phyloP scores from a whole-genome alignment of 768 basidiomycete species.

The Boletus fagicola region DNA sequence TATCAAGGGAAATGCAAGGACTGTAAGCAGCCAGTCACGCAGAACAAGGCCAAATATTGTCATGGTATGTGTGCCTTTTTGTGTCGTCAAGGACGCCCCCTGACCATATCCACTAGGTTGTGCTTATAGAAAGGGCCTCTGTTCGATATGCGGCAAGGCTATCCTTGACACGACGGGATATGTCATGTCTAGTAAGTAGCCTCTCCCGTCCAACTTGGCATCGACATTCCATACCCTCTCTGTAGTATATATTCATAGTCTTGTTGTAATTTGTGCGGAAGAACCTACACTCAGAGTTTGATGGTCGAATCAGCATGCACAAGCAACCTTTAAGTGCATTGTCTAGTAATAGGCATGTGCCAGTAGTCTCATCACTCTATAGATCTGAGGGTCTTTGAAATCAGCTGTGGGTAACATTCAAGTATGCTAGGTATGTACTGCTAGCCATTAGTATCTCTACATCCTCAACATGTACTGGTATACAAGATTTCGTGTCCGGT shows the following conservation, averaged over 20 bases:
- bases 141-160: conserved; percentile 84
- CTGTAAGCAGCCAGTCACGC: conserved; percentile 79
- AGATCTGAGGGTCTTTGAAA: not conserved
- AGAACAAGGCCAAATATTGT: conserved; percentile 87
- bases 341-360: no score
- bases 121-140: conserved; percentile 83
- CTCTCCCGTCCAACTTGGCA: not conserved
- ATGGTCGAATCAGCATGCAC: not conserved
- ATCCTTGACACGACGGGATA: conserved; percentile 83
- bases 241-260: conserved; percentile 16
- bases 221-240: conserved; percentile 20
- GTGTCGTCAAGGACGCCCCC: not conserved
- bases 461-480: not conserved
- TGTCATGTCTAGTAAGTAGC: conserved; percentile 79
- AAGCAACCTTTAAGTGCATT: not conserved
- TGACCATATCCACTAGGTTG: conserved; percentile 52
- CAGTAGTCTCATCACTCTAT: not conserved
- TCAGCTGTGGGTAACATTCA: not conserved
- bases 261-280: conserved; percentile 14
- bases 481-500: conserved; percentile 14
- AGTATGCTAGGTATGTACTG: not conserved
- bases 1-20: conserved; percentile 87
- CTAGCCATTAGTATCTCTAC: not conserved
- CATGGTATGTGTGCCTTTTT: conserved; percentile 55
- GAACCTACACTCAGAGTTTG: not conserved